Evolutionary conservation across 2,329 filamentous ascomycete species (phyloP).

Genomic region (Exophiala xenobiotica): DNA sequence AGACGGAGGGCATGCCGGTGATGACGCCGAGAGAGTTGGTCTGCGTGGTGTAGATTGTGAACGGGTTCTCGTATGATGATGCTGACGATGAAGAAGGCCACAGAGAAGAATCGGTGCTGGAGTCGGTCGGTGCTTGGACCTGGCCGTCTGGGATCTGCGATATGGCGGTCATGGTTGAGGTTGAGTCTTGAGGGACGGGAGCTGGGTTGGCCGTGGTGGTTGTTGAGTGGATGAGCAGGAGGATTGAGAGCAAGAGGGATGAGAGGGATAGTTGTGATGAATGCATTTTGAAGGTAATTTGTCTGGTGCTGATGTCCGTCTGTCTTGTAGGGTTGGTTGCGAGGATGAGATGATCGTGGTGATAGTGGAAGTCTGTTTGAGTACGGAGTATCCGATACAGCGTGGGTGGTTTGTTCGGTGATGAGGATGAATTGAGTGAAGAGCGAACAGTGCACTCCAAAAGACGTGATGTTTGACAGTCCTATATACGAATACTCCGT

Average conservation of each 20-base stretch:
- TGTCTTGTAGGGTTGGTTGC: neutral
- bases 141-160: constrained; percentile 25
- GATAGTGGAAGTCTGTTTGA: too few relatives aligned
- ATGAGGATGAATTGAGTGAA: too few relatives aligned
- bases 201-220: constrained; percentile 1
- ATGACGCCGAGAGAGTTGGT: constrained; percentile 52
- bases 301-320: neutral
- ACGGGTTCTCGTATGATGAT: constrained; percentile 42
- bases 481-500: too few relatives aligned
- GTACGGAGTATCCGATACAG: too few relatives aligned
- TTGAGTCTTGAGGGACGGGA: neutral
- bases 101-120: constrained; percentile 3
- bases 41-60: constrained; percentile 46
- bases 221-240: constrained; percentile 12
- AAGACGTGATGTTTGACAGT: too few relatives aligned
- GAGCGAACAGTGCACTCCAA: too few relatives aligned
- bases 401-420: too few relatives aligned
- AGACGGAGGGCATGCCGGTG: constrained; percentile 46
- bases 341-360: too few relatives aligned
- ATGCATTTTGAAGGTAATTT: constrained; percentile 9
- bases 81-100: constrained; percentile 7
- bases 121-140: constrained; percentile 15
- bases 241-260: constrained; percentile 10
- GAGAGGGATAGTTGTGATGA: constrained; percentile 6
- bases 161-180: constrained; percentile 6